A percentile compares a stretch with the other conserved stretches of the same genome.
phyloP scores from a whole-genome alignment of 1,139 yeast species.

The Candida freyschussii region DNA sequence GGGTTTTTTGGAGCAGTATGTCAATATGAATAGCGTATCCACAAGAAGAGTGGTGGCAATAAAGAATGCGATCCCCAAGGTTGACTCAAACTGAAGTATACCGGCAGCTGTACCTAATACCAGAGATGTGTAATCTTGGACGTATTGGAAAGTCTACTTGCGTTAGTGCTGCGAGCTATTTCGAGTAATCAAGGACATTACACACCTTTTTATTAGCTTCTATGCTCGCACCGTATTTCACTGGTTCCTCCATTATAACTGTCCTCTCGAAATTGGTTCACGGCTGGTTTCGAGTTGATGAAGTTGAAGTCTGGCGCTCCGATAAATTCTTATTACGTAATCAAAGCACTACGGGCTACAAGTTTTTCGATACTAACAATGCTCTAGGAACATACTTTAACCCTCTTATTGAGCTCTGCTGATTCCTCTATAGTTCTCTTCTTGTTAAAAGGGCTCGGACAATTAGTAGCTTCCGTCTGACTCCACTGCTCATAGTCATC shows the following conservation, averaged over 20 bases:
- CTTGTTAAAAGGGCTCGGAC: too few species aligned
- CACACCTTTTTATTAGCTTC: slow-evolving; percentile 12
- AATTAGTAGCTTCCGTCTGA: too few species aligned
- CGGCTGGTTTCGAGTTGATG: too few species aligned
- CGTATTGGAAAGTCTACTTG: slow-evolving; percentile 38
- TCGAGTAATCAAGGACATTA: background rate
- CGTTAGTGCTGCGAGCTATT: slow-evolving; percentile 6
- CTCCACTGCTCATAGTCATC: too few species aligned
- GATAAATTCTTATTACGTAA: too few species aligned
- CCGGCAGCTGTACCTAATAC: slow-evolving; percentile 72
- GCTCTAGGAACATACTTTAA: too few species aligned
- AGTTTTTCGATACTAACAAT: too few species aligned
- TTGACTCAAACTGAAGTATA: slow-evolving; percentile 60
- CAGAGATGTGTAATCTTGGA: slow-evolving; percentile 63
- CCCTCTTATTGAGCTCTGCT: too few species aligned
- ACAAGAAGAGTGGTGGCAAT: slow-evolving; percentile 42
- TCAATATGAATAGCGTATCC: slow-evolving; percentile 37
- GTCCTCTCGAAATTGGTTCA: too few species aligned
- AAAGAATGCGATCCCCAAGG: slow-evolving; percentile 59
- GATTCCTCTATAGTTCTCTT: too few species aligned
- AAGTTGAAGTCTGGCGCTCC: too few species aligned
- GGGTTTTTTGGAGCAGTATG: slow-evolving; percentile 42
- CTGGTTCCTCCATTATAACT: slow-evolving; percentile 11
- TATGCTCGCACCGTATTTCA: slow-evolving; percentile 11
- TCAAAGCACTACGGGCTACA: too few species aligned